Evolutionary conservation across 2,329 filamentous ascomycete species (phyloP).

Genomic region (Alternaria tenuissima): DNA sequence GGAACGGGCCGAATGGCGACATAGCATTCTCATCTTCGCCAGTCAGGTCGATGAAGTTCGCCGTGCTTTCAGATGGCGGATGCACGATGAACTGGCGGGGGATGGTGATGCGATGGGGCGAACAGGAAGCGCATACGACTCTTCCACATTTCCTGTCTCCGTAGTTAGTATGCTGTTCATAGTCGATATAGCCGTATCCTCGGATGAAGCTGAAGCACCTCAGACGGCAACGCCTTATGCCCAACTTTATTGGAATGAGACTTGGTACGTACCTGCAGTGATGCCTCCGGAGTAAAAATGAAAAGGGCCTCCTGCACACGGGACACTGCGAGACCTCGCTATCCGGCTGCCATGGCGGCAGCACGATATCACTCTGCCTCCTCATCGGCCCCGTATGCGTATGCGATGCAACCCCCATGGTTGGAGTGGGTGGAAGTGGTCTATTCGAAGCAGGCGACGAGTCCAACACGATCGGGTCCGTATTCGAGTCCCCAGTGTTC

Average conservation of each 20-base stretch:
- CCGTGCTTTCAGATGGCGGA: conserved; percentile 56
- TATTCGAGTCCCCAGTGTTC: conserved; percentile 22
- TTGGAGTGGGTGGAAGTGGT: conserved; percentile 21
- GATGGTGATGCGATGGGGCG: conserved; percentile 93
- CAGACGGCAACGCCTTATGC: not conserved
- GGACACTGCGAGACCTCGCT: conserved; percentile 82
- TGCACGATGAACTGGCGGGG: conserved; percentile 92
- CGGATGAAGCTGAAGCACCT: not conserved
- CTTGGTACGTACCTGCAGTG: conserved; percentile 75
- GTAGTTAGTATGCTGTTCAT: conserved; percentile 1
- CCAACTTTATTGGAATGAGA: not conserved
- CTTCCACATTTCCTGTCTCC: conserved; percentile 80
- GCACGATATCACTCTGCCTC: conserved; percentile 57
- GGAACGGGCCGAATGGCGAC: conserved; percentile 39
- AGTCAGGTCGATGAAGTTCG: conserved; percentile 56
- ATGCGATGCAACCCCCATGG: conserved; percentile 15
- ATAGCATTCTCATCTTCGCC: conserved; percentile 46
- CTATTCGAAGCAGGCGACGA: conserved; percentile 26
- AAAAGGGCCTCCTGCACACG: conserved; percentile 82
- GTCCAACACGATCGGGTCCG: conserved; percentile 35
- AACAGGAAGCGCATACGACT: conserved; percentile 89
- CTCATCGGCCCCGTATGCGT: conserved; percentile 20
- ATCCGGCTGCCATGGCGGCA: conserved; percentile 90
- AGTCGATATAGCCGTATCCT: too few species aligned
- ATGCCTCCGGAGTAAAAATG: conserved; percentile 87